phyloP scores from a whole-genome alignment of 1,284 basidiomycete species.

The Bjerkandera adusta region DNA sequence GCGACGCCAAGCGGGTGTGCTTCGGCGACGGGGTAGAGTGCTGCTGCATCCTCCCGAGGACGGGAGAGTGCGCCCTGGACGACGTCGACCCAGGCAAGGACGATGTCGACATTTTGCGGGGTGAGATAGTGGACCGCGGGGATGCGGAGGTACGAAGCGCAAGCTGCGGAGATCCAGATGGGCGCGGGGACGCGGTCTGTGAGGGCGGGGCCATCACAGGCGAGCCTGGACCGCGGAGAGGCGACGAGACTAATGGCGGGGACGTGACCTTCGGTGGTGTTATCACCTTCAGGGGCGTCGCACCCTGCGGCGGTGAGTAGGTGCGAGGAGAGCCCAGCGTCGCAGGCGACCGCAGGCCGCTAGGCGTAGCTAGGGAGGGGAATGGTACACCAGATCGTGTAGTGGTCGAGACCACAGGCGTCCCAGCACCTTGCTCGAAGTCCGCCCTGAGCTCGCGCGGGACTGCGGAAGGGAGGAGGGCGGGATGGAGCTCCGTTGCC shows the following conservation, averaged over 20 bases:
- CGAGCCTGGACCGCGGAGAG: conserved; percentile 2
- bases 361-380: conserved; percentile 29
- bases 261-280: conserved; percentile 22
- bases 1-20: conserved; percentile 17
- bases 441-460: conserved; percentile 23
- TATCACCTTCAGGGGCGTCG: conserved; percentile 19
- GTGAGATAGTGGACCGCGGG: conserved; percentile 18
- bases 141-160: conserved; percentile 10
- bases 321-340: conserved; percentile 31
- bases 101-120: conserved; percentile 22
- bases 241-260: conserved; percentile 8
- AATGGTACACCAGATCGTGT: conserved; percentile 24
- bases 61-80: conserved; percentile 23
- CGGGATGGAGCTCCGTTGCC: conserved; percentile 13
- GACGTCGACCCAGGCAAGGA: conserved; percentile 14
- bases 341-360: conserved; percentile 32
- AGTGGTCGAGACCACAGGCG: conserved; percentile 15
- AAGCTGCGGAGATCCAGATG: conserved; percentile 16
- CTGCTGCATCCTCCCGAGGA: conserved; percentile 17
- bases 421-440: conserved; percentile 25
- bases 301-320: conserved; percentile 29
- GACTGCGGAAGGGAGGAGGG: conserved; percentile 26
- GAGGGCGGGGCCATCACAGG: conserved; percentile 2
- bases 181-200: conserved; percentile 5
- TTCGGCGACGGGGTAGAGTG: conserved; percentile 26